A percentile compares a stretch with the other conserved stretches of the same genome.
These are phyloP conservation scores for Neophaeococcomyces mojaviensis DNA, from an alignment of 2,329 filamentous ascomycete species.

Conservation along the genomic window DNA sequence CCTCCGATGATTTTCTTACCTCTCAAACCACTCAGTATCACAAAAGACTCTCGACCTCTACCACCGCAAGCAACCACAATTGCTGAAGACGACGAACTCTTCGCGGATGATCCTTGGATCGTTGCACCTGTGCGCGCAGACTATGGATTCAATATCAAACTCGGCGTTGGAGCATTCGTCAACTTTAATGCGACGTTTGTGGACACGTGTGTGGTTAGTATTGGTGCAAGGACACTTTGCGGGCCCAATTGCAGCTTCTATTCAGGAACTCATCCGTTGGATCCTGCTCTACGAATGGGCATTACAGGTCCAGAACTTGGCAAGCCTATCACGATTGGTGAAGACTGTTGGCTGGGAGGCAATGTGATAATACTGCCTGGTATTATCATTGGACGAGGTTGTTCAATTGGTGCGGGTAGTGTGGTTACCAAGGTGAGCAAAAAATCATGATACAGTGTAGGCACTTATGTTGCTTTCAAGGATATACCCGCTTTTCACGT, in stretches of 20 bases:
- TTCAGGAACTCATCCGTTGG: slow-evolving; percentile 67
- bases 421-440: slow-evolving; percentile 65
- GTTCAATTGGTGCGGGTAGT: slow-evolving; percentile 69
- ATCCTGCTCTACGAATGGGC: slow-evolving; percentile 67
- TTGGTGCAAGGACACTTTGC: slow-evolving; percentile 70
- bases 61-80: slow-evolving; percentile 51
- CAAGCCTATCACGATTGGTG: slow-evolving; percentile 64
- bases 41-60: slow-evolving; percentile 47
- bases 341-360: slow-evolving; percentile 75
- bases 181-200: slow-evolving; percentile 69
- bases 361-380: slow-evolving; percentile 65
- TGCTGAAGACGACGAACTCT: slow-evolving; percentile 57
- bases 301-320: slow-evolving; percentile 67
- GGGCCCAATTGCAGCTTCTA: slow-evolving; percentile 74
- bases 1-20: slow-evolving; percentile 6
- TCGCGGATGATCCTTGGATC: slow-evolving; percentile 61
- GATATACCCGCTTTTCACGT: slow-evolving; percentile 37
- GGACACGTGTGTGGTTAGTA: slow-evolving; percentile 66
- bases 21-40: slow-evolving; percentile 43
- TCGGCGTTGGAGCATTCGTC: slow-evolving; percentile 66
- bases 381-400: slow-evolving; percentile 68
- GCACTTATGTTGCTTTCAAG: no score
- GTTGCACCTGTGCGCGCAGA: slow-evolving; percentile 64
- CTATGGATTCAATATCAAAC: slow-evolving; percentile 67
- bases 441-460: no score